Evolutionary conservation across 2,329 filamentous ascomycete species (phyloP), one percentile per base, ranked within the genome.

Genomic region (Trichoderma lentiforme): DNA sequence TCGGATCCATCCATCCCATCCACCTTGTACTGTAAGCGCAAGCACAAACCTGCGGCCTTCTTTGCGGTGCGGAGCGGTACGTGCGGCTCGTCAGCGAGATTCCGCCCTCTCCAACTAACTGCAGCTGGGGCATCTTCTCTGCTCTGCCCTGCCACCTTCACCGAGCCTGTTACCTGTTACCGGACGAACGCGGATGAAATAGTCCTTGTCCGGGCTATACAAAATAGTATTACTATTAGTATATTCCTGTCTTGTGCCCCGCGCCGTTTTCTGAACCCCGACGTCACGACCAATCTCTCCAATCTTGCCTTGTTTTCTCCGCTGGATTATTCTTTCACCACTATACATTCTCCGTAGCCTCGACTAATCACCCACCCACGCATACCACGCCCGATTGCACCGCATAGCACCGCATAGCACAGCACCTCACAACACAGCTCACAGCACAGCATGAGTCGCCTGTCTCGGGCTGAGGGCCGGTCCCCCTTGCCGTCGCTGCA

Each of bases 121-220:
- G 15, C 15, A 43, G 39, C 39, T 15, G 36, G 36, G 36, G 36
- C 15, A 7, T 39, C 36, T 21, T 12, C 47, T 53, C 4, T 53
- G 28, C 47, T n/a, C 24, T 32, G 26, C 57, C 32, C 24, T 58
- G n/a, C 56, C 14, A 64, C 12, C 30, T 51, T 67, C 51, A 67
- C 51, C 57, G 39, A 69, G 26, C 26, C 9, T 43, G 21, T 18
- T 9, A 21, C 30, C 34, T 36, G 34, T 36, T 36, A 36, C 32
- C 67, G 67, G 67, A 70, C 67, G 57, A 70, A 62, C 39, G 15
- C 67, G 67, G 67, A 70, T 62, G 67, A 61, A 67, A 51, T 26
- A 24, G 39, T 65, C 43, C 26, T 11, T 65, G 47, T 21, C n/a
- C n/a, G 34, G n/a, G 32, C 58, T 62, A 62, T 32, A 47, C 51